Percentiles rank a stretch among this genome's conserved stretches.
These are phyloP conservation scores for Ophiostoma himal-ulmi DNA, from an alignment of 2,329 filamentous ascomycete genomes.

Conservation along the genomic window DNA sequence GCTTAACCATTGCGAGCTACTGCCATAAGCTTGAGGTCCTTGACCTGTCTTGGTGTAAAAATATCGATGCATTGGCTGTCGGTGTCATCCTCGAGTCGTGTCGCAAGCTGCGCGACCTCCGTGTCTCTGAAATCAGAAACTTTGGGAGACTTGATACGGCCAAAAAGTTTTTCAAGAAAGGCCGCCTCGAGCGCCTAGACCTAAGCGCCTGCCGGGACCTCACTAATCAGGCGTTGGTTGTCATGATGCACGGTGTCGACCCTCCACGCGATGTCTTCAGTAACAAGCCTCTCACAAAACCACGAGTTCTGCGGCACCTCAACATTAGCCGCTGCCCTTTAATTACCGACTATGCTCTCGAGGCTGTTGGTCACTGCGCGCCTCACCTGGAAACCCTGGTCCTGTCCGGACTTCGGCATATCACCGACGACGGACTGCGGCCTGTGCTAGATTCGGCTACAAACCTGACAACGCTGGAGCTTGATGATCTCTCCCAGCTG, in stretches of 20 bases:
- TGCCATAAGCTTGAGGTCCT: conserved; percentile 78
- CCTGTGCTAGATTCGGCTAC: conserved; percentile 70
- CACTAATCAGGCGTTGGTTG: conserved; percentile 65
- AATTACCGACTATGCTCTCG: conserved; percentile 68
- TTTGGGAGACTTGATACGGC: conserved; percentile 72
- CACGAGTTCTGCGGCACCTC: conserved; percentile 73
- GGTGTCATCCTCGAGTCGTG: conserved; percentile 68
- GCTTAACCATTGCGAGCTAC: conserved; percentile 75
- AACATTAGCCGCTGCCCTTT: conserved; percentile 74
- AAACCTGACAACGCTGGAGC: conserved; percentile 74
- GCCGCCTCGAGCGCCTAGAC: conserved; percentile 69
- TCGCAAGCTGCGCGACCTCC: conserved; percentile 66
- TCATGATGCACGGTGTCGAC: conserved; percentile 68
- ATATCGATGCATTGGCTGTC: conserved; percentile 73
- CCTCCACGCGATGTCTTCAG: conserved; percentile 78
- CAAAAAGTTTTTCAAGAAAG: conserved; percentile 68
- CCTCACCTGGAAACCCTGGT: conserved; percentile 78
- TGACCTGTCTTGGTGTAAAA: conserved; percentile 89
- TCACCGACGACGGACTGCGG: conserved; percentile 68
- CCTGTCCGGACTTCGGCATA: conserved; percentile 66
- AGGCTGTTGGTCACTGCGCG: conserved; percentile 64
- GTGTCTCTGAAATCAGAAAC: conserved; percentile 73
- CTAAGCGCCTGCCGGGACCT: conserved; percentile 75
- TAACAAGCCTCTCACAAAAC: conserved; percentile 66
- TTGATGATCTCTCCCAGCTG: conserved; percentile 76